Percentiles rank a stretch among this genome's conserved stretches.
phyloP scores from a whole-genome alignment of 768 basidiomycete genomes.

The Trametes cubensis region DNA sequence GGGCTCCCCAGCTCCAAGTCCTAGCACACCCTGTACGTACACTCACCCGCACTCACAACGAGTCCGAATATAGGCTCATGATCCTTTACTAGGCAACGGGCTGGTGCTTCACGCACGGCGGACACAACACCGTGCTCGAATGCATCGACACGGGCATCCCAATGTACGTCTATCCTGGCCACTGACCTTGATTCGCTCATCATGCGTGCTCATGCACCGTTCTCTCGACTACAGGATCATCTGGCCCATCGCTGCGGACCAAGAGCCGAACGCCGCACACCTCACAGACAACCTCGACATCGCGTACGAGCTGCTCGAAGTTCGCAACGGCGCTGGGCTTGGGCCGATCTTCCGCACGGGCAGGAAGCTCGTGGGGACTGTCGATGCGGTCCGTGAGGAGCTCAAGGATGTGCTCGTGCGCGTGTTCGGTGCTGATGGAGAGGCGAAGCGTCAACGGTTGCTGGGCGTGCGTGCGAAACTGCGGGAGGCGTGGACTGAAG shows the following conservation, averaged over 20 bases:
- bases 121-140: conserved; percentile 18
- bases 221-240: neutral
- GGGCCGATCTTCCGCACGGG: conserved; percentile 11
- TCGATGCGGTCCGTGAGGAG: conserved; percentile 29
- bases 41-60: too few species aligned
- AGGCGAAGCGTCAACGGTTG: conserved; percentile 28
- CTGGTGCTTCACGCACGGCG: conserved; percentile 17
- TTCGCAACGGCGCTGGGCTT: conserved; percentile 24
- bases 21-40: conserved; percentile 9
- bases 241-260: conserved; percentile 32
- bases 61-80: neutral
- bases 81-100: conserved; percentile 1
- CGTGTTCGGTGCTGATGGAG: conserved; percentile 31
- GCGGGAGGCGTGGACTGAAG: conserved; percentile 8
- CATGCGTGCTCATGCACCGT: neutral
- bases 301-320: conserved; percentile 34
- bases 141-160: conserved; percentile 10
- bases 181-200: too few species aligned
- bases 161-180: too few species aligned
- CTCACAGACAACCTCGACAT: conserved; percentile 28
- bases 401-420: conserved; percentile 20
- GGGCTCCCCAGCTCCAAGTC: conserved; percentile 8
- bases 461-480: conserved; percentile 9
- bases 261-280: conserved; percentile 28
- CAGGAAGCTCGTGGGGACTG: conserved; percentile 24